A percentile compares a stretch with the other conserved stretches of the same genome.
phyloP scores from a whole-genome alignment of 352 stramenopile genomes.

The Pythium chondricola region DNA sequence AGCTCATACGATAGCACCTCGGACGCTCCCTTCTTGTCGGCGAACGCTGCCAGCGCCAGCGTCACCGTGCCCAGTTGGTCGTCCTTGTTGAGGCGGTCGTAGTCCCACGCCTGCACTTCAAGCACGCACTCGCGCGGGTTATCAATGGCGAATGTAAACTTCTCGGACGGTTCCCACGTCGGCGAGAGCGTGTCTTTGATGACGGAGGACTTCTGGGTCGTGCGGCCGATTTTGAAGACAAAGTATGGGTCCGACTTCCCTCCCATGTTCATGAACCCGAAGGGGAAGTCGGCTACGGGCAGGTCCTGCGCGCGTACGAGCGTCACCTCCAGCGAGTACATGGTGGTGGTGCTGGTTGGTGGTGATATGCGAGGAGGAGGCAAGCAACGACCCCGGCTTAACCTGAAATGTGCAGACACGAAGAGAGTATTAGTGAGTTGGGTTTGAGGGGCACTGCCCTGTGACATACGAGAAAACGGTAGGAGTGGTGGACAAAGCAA shows the following conservation, averaged over 20 bases:
- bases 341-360: slow-evolving; percentile 11
- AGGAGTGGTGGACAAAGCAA: no score
- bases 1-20: slow-evolving; percentile 69
- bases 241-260: slow-evolving; percentile 85
- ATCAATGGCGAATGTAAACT: slow-evolving; percentile 58
- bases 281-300: slow-evolving; percentile 45
- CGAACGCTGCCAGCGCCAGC: slow-evolving; percentile 46
- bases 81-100: slow-evolving; percentile 72
- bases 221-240: slow-evolving; percentile 58
- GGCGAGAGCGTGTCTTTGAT: slow-evolving; percentile 55
- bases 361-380: no score
- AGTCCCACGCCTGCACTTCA: slow-evolving; percentile 64
- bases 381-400: no score
- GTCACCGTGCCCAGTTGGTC: slow-evolving; percentile 63
- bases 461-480: no score
- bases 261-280: slow-evolving; percentile 36
- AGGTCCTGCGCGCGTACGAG: slow-evolving; percentile 66
- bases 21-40: slow-evolving; percentile 25
- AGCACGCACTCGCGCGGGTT: slow-evolving; percentile 46
- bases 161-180: slow-evolving; percentile 59
- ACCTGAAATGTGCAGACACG: no score
- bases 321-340: slow-evolving; percentile 63
- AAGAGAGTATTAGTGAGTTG: no score
- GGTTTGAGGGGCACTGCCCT: no score
- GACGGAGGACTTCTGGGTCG: slow-evolving; percentile 63